Evolutionary conservation across 805 yeast species (phyloP).

Genomic region (Yarrowia sp.): DNA sequence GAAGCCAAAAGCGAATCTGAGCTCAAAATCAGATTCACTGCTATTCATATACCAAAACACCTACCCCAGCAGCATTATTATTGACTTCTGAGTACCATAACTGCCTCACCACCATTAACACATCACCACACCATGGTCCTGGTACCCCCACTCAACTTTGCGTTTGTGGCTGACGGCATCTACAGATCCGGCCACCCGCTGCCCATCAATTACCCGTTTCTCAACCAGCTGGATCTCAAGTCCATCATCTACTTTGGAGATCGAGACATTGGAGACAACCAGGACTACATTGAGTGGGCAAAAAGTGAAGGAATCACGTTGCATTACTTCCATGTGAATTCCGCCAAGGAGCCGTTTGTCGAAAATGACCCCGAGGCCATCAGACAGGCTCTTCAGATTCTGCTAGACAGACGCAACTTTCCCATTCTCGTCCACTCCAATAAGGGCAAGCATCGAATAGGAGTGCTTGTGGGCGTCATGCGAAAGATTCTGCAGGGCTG

Average conservation of each 20-base stretch:
- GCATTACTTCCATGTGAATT: constrained; percentile 67
- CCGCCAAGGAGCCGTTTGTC: constrained; percentile 76
- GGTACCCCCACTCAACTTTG: constrained; percentile 92
- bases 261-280: constrained; percentile 56
- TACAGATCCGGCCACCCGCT: constrained; percentile 95
- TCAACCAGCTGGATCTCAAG: constrained; percentile 69
- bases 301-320: constrained; percentile 59
- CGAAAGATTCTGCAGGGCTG: constrained; percentile 88
- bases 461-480: constrained; percentile 90
- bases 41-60: no score
- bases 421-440: constrained; percentile 92
- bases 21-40: no score
- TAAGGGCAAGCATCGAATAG: constrained; percentile 97
- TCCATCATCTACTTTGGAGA: constrained; percentile 77
- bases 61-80: no score
- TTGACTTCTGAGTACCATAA: not conserved
- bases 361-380: constrained; percentile 66
- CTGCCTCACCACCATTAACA: no score
- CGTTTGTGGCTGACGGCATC: constrained; percentile 84
- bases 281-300: constrained; percentile 76
- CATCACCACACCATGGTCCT: constrained; percentile 40
- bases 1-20: not conserved
- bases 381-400: constrained; percentile 50
- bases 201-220: constrained; percentile 80
- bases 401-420: constrained; percentile 63